Conservation (phyloP, 257 asterid species). For the Ilex aquifolium region DNA sequence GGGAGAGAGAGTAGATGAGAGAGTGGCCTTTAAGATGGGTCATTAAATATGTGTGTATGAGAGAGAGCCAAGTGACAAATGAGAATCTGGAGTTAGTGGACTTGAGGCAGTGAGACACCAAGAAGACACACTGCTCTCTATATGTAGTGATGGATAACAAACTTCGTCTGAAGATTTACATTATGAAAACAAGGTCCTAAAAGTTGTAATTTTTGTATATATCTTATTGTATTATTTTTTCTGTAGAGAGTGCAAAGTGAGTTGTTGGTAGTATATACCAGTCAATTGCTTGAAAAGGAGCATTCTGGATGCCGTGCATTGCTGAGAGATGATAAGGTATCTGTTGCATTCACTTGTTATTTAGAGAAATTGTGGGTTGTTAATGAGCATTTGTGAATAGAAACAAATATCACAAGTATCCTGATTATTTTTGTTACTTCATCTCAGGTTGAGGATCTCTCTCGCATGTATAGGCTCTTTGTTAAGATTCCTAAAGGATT, state of each 20-base stretch:
- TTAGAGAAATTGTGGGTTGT: no score
- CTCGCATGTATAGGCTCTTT: constrained; percentile 57
- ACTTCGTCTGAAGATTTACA: no score
- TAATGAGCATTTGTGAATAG: neutral
- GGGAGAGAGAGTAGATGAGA: no score
- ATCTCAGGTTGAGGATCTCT: constrained; percentile 47
- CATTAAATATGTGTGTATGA: no score
- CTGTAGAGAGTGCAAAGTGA: constrained; percentile 36
- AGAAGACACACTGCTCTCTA: no score
- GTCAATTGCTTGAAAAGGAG: constrained; percentile 52
- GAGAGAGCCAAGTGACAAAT: no score
- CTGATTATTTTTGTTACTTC: neutral
- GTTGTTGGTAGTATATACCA: constrained; percentile 30
- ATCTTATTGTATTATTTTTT: constrained; percentile 2
- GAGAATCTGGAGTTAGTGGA: no score
- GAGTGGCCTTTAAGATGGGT: no score
- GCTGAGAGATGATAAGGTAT: constrained; percentile 54
- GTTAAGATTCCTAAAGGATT: constrained; percentile 28
- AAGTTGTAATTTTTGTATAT: neutral
- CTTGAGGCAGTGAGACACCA: no score
- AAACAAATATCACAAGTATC: neutral
- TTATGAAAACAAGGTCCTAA: no score
- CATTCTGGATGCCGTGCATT: constrained; percentile 46
- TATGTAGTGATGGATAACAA: no score
- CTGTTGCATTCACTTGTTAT: neutral